Evolutionary conservation across 805 yeast genomes (phyloP).

Genomic region (Lipomyces chichibuensis): DNA sequence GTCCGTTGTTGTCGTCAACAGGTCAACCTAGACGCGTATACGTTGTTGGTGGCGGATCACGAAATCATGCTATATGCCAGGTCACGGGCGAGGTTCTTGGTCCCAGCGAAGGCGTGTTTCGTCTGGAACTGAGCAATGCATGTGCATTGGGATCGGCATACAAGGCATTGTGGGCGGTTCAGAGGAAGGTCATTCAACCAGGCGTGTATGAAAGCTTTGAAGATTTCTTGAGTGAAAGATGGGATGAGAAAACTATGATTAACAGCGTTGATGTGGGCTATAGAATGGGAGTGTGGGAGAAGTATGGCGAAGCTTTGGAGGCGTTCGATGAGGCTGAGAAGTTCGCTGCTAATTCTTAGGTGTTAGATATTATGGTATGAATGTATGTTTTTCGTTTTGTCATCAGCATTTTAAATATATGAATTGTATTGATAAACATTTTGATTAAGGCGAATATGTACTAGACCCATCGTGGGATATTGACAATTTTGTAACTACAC

Average conservation of each 20-base stretch:
- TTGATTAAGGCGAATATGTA: neutral
- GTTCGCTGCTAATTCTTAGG: constrained; percentile 4
- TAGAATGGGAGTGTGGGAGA: constrained; percentile 32
- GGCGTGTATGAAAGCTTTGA: constrained; percentile 48
- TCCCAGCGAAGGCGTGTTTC: constrained; percentile 63
- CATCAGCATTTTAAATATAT: neutral
- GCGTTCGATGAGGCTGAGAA: constrained; percentile 27
- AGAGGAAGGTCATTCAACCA: constrained; percentile 7
- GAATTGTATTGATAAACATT: neutral
- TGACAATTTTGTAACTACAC: neutral
- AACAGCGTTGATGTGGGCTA: constrained; percentile 33
- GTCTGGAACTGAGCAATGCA: constrained; percentile 79
- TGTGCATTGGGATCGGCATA: constrained; percentile 92
- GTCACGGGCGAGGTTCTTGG: constrained; percentile 75
- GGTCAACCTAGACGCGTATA: constrained; percentile 68
- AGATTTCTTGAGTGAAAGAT: constrained; percentile 34
- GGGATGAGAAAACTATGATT: constrained; percentile 35
- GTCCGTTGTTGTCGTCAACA: constrained; percentile 65
- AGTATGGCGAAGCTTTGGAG: constrained; percentile 28
- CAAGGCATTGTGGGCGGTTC: constrained; percentile 60
- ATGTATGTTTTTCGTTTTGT: neutral
- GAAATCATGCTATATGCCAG: constrained; percentile 65
- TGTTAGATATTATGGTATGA: neutral
- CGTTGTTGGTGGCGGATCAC: constrained; percentile 88
- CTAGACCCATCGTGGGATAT: neutral